These are phyloP conservation scores for Suillus subluteus DNA, from an alignment of 768 basidiomycete genomes.

Conservation along the genomic window DNA sequence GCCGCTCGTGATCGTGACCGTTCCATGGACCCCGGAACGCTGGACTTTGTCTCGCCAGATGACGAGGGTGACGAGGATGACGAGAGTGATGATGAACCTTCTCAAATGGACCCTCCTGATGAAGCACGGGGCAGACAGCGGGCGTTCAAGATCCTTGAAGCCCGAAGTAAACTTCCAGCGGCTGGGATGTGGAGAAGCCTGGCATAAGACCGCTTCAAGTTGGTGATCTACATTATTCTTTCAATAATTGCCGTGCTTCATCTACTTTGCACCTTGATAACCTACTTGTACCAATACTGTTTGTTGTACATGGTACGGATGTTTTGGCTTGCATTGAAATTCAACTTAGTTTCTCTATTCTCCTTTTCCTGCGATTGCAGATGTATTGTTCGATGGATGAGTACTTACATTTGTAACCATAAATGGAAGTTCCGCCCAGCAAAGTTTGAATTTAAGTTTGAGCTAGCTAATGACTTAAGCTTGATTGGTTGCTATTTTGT, in stretches of 20 bases:
- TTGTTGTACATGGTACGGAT: slow-evolving; percentile 12
- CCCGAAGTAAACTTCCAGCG: slow-evolving; percentile 66
- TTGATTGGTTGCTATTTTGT: too few relatives aligned
- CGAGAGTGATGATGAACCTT: slow-evolving; percentile 29
- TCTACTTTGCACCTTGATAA: slow-evolving; percentile 37
- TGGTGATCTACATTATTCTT: slow-evolving; percentile 33
- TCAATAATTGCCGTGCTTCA: slow-evolving; percentile 35
- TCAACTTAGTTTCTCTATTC: slow-evolving; percentile 7
- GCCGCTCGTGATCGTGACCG: slow-evolving; percentile 69
- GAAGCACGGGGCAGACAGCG: slow-evolving; percentile 55
- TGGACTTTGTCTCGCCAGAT: slow-evolving; percentile 59
- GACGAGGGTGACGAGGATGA: slow-evolving; percentile 52
- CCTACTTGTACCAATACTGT: slow-evolving; percentile 26
- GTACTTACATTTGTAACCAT: background rate
- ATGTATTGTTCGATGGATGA: background rate
- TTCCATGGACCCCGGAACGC: slow-evolving; percentile 67
- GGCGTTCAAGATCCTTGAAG: slow-evolving; percentile 72
- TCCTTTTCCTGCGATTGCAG: background rate
- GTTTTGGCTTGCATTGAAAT: slow-evolving; percentile 35
- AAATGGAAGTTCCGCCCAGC: too few relatives aligned
- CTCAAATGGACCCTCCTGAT: slow-evolving; percentile 24
- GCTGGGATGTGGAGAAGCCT: slow-evolving; percentile 85
- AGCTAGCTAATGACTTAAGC: too few relatives aligned
- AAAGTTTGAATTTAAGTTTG: too few relatives aligned
- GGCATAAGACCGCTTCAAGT: slow-evolving; percentile 40